A percentile compares a stretch with the other conserved stretches of the same genome.
Evolutionary conservation across 2,329 filamentous ascomycete species (phyloP).

Genomic region (Neoscytalidium dimidiatum): DNA sequence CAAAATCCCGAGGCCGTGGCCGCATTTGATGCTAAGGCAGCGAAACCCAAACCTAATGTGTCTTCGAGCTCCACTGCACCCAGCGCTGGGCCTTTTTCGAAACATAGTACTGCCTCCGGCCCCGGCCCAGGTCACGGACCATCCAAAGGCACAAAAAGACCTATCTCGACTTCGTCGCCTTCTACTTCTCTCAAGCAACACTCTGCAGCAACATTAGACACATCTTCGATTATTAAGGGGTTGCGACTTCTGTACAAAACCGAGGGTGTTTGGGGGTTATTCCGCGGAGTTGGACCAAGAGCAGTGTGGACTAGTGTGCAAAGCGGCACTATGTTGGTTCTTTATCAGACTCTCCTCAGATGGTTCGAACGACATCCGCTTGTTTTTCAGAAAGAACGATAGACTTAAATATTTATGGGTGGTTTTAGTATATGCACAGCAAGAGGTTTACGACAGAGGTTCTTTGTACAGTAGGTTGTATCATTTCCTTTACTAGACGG

Average conservation of each 20-base stretch:
- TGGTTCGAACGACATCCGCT: constrained; percentile 65
- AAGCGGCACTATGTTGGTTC: constrained; percentile 92
- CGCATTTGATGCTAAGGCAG: not conserved
- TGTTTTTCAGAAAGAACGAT: constrained; percentile 22
- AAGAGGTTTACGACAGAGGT: not conserved
- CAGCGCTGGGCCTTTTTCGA: constrained; percentile 23
- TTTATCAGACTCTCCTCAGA: constrained; percentile 86
- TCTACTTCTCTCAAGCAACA: constrained; percentile 80
- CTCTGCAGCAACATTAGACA: constrained; percentile 78
- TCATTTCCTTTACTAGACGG: constrained; percentile 8
- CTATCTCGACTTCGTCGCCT: constrained; percentile 87
- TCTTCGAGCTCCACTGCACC: not conserved
- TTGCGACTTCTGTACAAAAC: constrained; percentile 85
- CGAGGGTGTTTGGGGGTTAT: constrained; percentile 88
- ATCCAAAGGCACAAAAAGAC: constrained; percentile 58
- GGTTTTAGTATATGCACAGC: not conserved
- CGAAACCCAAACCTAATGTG: not conserved
- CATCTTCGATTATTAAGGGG: constrained; percentile 84
- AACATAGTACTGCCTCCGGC: constrained; percentile 31
- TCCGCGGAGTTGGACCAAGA: constrained; percentile 89
- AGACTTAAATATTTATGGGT: not conserved
- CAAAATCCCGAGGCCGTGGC: constrained; percentile 55
- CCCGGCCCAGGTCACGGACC: constrained; percentile 30
- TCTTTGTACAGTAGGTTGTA: constrained; percentile 13
- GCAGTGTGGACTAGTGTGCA: constrained; percentile 97